Conservation (phyloP, 768 basidiomycete genomes). For the Suillus cothurnatus region DNA sequence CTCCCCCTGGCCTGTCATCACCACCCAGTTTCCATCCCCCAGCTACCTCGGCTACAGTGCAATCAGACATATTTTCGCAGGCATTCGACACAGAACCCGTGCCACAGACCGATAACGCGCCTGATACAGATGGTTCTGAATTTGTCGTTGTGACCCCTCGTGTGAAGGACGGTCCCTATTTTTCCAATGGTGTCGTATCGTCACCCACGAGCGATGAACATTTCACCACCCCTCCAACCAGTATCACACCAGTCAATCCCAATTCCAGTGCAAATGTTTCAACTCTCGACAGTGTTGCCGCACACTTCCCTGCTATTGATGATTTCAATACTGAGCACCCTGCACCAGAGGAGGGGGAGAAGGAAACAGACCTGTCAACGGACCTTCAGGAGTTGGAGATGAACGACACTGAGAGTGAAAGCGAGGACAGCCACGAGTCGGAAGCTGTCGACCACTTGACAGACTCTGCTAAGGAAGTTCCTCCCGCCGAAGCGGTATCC, state of each 20-base stretch:
- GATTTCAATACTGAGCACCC: slow-evolving; percentile 20
- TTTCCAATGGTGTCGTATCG: slow-evolving; percentile 25
- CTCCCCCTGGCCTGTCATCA: slow-evolving; percentile 33
- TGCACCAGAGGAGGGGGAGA: slow-evolving; percentile 17
- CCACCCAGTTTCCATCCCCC: slow-evolving; percentile 16
- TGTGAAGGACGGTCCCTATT: slow-evolving; percentile 13
- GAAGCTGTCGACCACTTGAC: slow-evolving; percentile 12
- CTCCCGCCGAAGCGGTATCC: slow-evolving; percentile 13
- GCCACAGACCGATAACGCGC: slow-evolving; percentile 17
- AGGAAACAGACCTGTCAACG: slow-evolving; percentile 55
- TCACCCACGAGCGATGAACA: slow-evolving; percentile 48
- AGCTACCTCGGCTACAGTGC: slow-evolving; percentile 9
- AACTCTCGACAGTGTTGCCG: slow-evolving; percentile 29
- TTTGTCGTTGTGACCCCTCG: slow-evolving; percentile 24
- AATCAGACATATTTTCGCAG: slow-evolving; percentile 50
- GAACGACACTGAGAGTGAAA: slow-evolving; percentile 57
- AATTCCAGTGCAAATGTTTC: slow-evolving; percentile 18
- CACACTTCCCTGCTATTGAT: slow-evolving; percentile 43
- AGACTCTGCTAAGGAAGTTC: slow-evolving; percentile 5
- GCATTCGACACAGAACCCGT: slow-evolving; percentile 20
- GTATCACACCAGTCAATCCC: slow-evolving; percentile 29
- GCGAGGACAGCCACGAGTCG: slow-evolving; percentile 35
- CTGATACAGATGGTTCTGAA: slow-evolving; percentile 25
- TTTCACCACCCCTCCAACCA: slow-evolving; percentile 64
- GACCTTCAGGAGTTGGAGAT: slow-evolving; percentile 60